These are phyloP conservation scores for Fragilaria crotonensis DNA, from an alignment of 108 stramenopile genomes.

Conservation along the genomic window DNA sequence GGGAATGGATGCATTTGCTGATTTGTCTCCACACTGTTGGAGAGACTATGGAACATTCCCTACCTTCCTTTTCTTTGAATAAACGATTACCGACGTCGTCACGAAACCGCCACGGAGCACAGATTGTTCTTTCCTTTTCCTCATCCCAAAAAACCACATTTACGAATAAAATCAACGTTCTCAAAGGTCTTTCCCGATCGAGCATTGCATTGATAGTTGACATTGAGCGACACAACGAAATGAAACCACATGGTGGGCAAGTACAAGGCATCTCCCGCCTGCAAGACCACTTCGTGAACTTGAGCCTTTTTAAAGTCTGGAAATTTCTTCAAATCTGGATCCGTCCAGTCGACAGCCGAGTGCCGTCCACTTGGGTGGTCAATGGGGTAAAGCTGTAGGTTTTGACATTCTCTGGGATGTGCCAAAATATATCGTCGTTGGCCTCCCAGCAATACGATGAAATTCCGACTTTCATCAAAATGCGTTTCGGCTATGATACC, in stretches of 20 bases:
- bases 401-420: slow-evolving; percentile 82
- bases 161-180: not conserved
- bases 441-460: slow-evolving; percentile 76
- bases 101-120: too few species aligned
- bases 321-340: slow-evolving; percentile 61
- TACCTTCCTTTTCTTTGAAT: too few species aligned
- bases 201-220: slow-evolving; percentile 97
- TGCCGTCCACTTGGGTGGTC: slow-evolving; percentile 86
- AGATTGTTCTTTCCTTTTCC: too few species aligned
- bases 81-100: too few species aligned
- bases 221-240: slow-evolving; percentile 86
- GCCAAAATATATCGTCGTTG: slow-evolving; percentile 77
- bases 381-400: slow-evolving; percentile 71
- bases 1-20: too few species aligned
- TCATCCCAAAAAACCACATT: slow-evolving; percentile 2
- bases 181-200: slow-evolving; percentile 59
- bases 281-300: slow-evolving; percentile 89
- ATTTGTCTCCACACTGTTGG: too few species aligned
- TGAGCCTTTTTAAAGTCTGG: slow-evolving; percentile 57
- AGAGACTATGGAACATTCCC: too few species aligned
- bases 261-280: slow-evolving; percentile 93
- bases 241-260: slow-evolving; percentile 96
- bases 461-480: slow-evolving; percentile 88
- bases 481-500: slow-evolving; percentile 92
- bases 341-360: slow-evolving; percentile 83